Base-by-base conservation (phyloP, 805 yeast species). In the Myxozyma melibiosi region DNA sequence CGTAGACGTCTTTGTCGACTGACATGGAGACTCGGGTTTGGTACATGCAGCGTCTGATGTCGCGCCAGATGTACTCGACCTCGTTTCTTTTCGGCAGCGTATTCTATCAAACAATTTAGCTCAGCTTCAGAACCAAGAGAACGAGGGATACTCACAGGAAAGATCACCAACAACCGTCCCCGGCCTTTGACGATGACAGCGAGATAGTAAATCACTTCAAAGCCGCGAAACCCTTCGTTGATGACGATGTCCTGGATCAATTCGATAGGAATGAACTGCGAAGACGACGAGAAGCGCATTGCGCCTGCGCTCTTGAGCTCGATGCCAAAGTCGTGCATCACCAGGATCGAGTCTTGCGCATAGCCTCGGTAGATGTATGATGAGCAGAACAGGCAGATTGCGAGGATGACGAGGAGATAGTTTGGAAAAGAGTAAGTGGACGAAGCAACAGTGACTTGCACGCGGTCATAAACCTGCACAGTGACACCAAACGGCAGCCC, bases 141-240 rank as follows among this genome's bases (percentile, higher is more conserved):
- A 30, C 2, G 7, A 16, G 20, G 2, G 30, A 24, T n/a, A 53
- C 62, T 18, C 30, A 57, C 62, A 9, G 66, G 66, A 30, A 64
- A 64, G 6, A 63, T 57, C 1, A 64, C 65, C 5, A 54, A 39
- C 2, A 61, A 42, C 13, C 61, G 34, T 48, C 59, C 46, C 30
- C 58, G 61, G 49, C 53, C 58, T 54, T 73, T 74, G 30, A 77
- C 77, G 49, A 78, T 66, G 5, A 78, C 70, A 61, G 80, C 76
- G 70, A 78, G 67, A 66, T 77, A 79, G 62, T 73, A 79, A 5
- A 79, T 71, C 28, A 79, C 82, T 35, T 80, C 80, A 62, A 77
- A 77, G 3, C 79, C 78, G 53, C 73, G 76, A 64, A 79, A 79
- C 2, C 81, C 83, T 63, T 79, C 83, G 63, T 78, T 80, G 20